Evolutionary conservation across 805 yeast species (phyloP), one percentile per base, ranked within the genome.

Genomic region (Metschnikowia vanudenii): DNA sequence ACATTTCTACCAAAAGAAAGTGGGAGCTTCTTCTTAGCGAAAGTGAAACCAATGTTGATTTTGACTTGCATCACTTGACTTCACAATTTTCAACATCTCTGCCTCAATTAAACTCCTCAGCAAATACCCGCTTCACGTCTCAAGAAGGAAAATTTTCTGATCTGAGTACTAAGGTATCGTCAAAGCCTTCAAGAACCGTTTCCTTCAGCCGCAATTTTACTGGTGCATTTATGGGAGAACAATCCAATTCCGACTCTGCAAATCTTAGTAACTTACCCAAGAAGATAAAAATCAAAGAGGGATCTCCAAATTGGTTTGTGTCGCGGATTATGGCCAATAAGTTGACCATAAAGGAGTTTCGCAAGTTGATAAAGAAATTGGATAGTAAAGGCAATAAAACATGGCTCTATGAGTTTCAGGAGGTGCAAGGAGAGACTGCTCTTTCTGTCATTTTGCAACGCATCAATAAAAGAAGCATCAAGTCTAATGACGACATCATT

Each of bases 11-110:
- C 3, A 63, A 58, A 40, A 51, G 77, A 19, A 73, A 73, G 51
- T 73, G 77, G 77, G 76, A 73, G 51, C 57, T 73, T 12, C 56
- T 73, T 12, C 54, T 72, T n/a, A 53, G 69, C 35, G 77, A 73
- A 50, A 65, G 61, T 49, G 74, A 71, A 52, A 61, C 64, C 5
- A 73, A 71, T 46, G 46, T 61, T 2, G 59, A 59, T 10, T 71
- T 72, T 42, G 74, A 72, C 45, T 60, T 73, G 34, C 57, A 51
- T n/a, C 39, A 58, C 0, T 53, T 65, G 32, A 51, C 60, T 17
- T 45, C 34, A 8, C 57, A 54, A 26, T 46, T 49, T 5, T 39
- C 47, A 13, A 31, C 48, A 5, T 19, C 41, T 16, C 41, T 31
- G 38, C 12, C 38, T 9, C 43, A 33, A 12, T 7, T 29, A 3